These are phyloP conservation scores for Candida gigantensis DNA, from an alignment of 1,139 yeast genomes.

Conservation along the genomic window DNA sequence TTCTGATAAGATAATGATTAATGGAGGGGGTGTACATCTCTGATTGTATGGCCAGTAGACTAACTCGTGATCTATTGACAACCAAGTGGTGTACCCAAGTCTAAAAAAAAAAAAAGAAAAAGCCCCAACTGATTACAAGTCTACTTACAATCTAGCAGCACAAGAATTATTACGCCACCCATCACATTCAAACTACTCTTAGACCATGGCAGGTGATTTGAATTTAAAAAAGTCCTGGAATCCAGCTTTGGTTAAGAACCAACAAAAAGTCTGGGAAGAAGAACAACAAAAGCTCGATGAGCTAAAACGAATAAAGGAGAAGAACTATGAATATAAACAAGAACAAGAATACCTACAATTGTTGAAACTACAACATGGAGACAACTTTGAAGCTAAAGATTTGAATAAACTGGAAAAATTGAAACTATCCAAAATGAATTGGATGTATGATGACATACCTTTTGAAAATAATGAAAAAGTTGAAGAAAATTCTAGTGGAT, in stretches of 20 bases:
- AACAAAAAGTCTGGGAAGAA: conserved; percentile 78
- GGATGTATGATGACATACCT: conserved; percentile 76
- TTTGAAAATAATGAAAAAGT: conserved; percentile 13
- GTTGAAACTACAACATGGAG: conserved; percentile 51
- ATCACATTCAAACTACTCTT: not conserved
- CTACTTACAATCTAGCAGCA: not conserved
- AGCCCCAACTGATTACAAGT: too few species aligned
- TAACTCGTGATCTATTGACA: too few species aligned
- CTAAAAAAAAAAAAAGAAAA: conserved; percentile 3
- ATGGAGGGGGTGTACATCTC: too few species aligned
- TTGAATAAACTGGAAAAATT: conserved; percentile 43
- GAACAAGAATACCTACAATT: conserved; percentile 67
- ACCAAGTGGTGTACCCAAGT: too few species aligned
- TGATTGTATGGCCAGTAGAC: too few species aligned
- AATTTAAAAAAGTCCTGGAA: conserved; percentile 95
- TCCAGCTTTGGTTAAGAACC: conserved; percentile 84
- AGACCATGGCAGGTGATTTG: conserved; percentile 69
- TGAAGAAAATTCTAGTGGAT: conserved; percentile 28
- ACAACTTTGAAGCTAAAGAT: conserved; percentile 25
- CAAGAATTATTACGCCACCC: not conserved
- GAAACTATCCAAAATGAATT: conserved; percentile 57
- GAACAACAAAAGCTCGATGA: conserved; percentile 81
- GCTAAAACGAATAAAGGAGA: conserved; percentile 62
- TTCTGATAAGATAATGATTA: too few species aligned
- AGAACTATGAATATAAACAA: conserved; percentile 62